phyloP scores from a whole-genome alignment of 2,329 filamentous ascomycete species.

The Aspergillus oerlinghausenensis region DNA sequence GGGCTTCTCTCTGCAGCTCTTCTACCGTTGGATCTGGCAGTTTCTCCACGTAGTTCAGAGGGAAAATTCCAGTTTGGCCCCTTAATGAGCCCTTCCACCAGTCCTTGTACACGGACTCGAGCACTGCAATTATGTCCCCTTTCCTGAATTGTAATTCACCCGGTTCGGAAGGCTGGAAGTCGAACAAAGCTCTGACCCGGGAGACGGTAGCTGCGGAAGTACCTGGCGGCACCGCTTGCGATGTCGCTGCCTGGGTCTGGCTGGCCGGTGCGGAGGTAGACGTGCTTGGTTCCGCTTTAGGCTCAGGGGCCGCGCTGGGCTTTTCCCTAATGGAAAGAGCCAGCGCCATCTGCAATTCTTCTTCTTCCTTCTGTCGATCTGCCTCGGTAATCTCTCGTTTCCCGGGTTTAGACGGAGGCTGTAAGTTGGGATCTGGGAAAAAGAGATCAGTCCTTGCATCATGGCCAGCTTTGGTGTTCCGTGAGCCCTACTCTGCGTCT shows the following conservation, averaged over 20 bases:
- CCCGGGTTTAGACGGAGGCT: constrained; percentile 85
- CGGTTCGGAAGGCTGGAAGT: constrained; percentile 89
- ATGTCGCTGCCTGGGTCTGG: constrained; percentile 39
- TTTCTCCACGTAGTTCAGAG: constrained; percentile 98
- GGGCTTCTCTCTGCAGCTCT: constrained; percentile 88
- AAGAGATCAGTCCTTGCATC: constrained; percentile 22
- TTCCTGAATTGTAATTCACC: constrained; percentile 95
- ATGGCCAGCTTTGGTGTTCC: not conserved
- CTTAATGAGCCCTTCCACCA: constrained; percentile 98
- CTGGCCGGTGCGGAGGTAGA: constrained; percentile 35
- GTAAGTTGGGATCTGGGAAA: constrained; percentile 75
- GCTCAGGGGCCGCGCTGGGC: constrained; percentile 33
- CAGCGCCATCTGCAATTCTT: constrained; percentile 93
- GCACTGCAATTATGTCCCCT: constrained; percentile 92
- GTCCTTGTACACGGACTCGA: constrained; percentile 98
- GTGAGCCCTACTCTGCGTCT: constrained; percentile 57
- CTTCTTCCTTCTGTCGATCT: constrained; percentile 92
- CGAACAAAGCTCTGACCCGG: constrained; percentile 85
- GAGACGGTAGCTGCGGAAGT: constrained; percentile 96
- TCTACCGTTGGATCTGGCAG: constrained; percentile 89
- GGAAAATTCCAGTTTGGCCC: constrained; percentile 95
- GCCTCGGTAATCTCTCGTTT: constrained; percentile 87
- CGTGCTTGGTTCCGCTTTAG: constrained; percentile 35
- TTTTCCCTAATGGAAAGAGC: constrained; percentile 91
- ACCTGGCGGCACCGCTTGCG: constrained; percentile 65